phyloP scores from a whole-genome alignment of 768 basidiomycete species.

The Steccherinum ochraceum region DNA sequence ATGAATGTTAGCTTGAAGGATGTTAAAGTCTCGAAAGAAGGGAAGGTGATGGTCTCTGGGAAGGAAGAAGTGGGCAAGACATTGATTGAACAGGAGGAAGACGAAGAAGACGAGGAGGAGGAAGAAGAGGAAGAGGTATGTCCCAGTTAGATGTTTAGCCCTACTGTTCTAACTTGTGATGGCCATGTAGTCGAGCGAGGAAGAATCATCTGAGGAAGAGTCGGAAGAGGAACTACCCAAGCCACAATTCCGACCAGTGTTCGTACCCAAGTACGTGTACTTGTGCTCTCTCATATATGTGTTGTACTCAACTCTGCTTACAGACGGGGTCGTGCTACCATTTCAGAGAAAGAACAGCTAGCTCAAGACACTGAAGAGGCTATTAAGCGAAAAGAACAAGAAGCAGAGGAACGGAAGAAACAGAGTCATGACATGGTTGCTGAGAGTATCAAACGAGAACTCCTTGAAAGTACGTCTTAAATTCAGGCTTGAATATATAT shows the following conservation, averaged over 20 bases:
- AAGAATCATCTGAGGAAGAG: conserved; percentile 69
- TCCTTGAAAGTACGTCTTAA: conserved; percentile 77
- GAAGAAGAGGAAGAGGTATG: conserved; percentile 38
- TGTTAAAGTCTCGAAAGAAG: conserved; percentile 75
- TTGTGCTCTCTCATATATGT: neutral
- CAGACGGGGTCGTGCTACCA: conserved; percentile 72
- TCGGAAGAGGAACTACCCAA: conserved; percentile 69
- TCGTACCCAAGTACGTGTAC: conserved; percentile 82
- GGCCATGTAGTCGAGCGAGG: conserved; percentile 69
- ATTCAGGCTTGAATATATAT: neutral
- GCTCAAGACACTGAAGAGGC: conserved; percentile 74
- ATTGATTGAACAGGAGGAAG: conserved; percentile 33
- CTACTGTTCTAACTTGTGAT: conserved; percentile 3
- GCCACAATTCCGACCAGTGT: conserved; percentile 83
- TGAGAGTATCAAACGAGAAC: conserved; percentile 86
- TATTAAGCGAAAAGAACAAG: conserved; percentile 58
- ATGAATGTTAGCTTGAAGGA: conserved; percentile 76
- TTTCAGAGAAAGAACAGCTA: conserved; percentile 61
- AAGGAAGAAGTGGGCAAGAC: conserved; percentile 76
- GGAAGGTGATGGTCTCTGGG: conserved; percentile 75
- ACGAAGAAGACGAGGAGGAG: conserved; percentile 28
- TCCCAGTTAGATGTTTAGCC: conserved; percentile 4
- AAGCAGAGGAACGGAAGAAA: conserved; percentile 77
- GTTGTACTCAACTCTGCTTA: conserved; percentile 1
- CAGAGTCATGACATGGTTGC: conserved; percentile 92